Percentiles rank a stretch among this genome's conserved stretches.
These are phyloP conservation scores for Candida manassasensis DNA, from an alignment of 805 yeast genomes.

Conservation along the genomic window DNA sequence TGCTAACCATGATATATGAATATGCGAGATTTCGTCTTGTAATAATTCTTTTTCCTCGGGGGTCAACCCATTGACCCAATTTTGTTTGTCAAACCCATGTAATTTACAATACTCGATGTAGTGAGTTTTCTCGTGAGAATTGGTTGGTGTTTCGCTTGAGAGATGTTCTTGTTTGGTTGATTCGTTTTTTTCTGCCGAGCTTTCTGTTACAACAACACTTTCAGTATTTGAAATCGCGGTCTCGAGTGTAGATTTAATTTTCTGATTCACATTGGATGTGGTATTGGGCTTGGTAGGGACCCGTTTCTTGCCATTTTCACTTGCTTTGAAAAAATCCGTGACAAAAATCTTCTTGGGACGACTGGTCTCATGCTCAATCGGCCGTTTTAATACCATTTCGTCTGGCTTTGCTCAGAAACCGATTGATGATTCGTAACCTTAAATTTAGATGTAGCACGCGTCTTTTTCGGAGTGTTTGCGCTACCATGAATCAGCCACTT, in stretches of 20 bases:
- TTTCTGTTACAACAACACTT: too few species aligned
- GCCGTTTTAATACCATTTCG: constrained; percentile 3
- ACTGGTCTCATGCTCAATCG: neutral
- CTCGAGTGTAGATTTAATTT: too few species aligned
- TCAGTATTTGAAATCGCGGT: too few species aligned
- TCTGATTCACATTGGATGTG: too few species aligned
- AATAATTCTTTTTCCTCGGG: constrained; percentile 50
- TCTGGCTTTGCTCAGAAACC: neutral
- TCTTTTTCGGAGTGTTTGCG: too few species aligned
- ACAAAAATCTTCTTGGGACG: constrained; percentile 5
- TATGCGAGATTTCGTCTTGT: constrained; percentile 59
- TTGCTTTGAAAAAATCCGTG: constrained; percentile 13
- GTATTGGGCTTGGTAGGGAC: too few species aligned
- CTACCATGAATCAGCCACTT: too few species aligned
- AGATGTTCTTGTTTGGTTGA: too few species aligned
- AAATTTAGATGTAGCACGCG: too few species aligned
- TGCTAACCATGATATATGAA: constrained; percentile 78
- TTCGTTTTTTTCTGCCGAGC: too few species aligned
- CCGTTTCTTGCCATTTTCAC: neutral
- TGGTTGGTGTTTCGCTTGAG: neutral
- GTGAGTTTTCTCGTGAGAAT: neutral
- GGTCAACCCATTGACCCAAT: constrained; percentile 48
- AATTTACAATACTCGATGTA: constrained; percentile 12
- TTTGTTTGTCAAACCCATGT: constrained; percentile 41
- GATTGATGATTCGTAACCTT: too few species aligned